phyloP scores from a whole-genome alignment of 169 alveolate species.

The Plasmodium berghei region DNA sequence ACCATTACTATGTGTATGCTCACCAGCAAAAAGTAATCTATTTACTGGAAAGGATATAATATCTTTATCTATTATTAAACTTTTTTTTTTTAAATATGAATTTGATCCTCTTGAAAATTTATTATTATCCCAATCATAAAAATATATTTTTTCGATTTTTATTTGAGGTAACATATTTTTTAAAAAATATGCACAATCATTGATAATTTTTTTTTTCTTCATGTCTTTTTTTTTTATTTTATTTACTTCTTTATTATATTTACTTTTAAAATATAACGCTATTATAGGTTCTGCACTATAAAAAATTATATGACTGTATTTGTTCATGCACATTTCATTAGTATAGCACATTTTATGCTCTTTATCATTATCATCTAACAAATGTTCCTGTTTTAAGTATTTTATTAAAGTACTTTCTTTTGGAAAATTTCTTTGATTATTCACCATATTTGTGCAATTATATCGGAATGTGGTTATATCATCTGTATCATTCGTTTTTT shows the following conservation, averaged over 20 bases:
- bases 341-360: not conserved
- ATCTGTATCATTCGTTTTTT: no score
- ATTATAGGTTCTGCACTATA: conserved; percentile 49
- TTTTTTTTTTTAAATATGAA: conserved; percentile 39
- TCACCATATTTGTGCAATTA: no score
- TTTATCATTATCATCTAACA: not conserved
- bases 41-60: conserved; percentile 54
- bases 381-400: conserved; percentile 17
- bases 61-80: conserved; percentile 47
- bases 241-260: conserved; percentile 1
- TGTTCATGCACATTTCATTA: not conserved
- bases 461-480: no score
- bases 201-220: not conserved
- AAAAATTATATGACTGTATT: conserved; percentile 39
- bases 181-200: conserved; percentile 31
- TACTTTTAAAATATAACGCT: conserved; percentile 25
- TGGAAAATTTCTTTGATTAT: not conserved
- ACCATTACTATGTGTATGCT: conserved; percentile 48
- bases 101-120: conserved; percentile 43
- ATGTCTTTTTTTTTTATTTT: not conserved
- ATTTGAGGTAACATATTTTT: conserved; percentile 19
- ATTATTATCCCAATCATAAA: conserved; percentile 54
- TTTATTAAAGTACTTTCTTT: conserved; percentile 8
- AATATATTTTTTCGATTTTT: conserved; percentile 35
- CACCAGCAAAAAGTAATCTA: conserved; percentile 67